A percentile compares a stretch with the other conserved stretches of the same genome.
Conservation (phyloP, 2,329 filamentous ascomycete genomes). For the Tolypocladium sp. region DNA sequence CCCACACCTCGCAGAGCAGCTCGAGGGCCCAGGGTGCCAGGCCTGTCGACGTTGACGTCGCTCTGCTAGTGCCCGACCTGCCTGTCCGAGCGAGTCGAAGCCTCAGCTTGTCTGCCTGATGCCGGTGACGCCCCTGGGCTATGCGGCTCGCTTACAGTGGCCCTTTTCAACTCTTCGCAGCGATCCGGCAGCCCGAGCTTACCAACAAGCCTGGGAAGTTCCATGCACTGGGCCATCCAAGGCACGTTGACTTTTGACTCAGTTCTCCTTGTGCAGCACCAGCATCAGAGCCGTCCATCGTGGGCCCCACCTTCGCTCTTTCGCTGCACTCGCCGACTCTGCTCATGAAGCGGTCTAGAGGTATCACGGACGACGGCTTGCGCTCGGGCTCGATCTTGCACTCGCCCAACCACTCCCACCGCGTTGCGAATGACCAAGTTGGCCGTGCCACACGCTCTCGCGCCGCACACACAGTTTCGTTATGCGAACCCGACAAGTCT, state of each 20-base stretch:
- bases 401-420: background rate
- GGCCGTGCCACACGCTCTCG: background rate
- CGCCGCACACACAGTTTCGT: background rate
- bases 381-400: background rate
- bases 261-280: background rate
- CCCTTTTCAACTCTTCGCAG: background rate
- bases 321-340: background rate
- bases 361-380: background rate
- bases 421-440: background rate
- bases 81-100: background rate
- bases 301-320: background rate
- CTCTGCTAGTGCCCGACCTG: background rate
- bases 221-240: background rate
- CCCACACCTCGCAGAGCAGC: background rate
- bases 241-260: background rate
- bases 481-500: background rate
- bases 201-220: background rate
- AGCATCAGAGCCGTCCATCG: background rate
- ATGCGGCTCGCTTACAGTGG: background rate
- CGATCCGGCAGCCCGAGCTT: background rate
- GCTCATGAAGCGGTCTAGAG: background rate
- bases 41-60: background rate
- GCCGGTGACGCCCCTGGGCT: too few relatives aligned
- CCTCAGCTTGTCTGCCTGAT: background rate
- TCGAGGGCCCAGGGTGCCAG: background rate